Base-by-base conservation (phyloP, 495 filamentous ascomycete genomes). In the Xylaria longipes region DNA sequence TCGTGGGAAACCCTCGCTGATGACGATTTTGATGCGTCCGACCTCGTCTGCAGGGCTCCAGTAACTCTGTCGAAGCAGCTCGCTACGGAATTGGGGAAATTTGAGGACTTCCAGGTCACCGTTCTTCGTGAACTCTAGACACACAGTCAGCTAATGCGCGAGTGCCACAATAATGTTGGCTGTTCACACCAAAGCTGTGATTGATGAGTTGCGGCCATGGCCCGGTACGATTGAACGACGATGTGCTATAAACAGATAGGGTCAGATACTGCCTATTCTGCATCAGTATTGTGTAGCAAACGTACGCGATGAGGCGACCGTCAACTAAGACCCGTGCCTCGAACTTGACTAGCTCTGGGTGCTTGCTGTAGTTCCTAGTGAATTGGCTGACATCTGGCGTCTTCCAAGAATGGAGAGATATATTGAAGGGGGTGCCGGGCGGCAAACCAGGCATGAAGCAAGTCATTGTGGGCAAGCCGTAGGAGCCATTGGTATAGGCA, bases 391-490 rank as follows among this genome's bases (percentile, higher is more conserved):
- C 83, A 5, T 83, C 82, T 3, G 92, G 91, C 17, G 83, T 86
- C n/a, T 87, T 86, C 94, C 94, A 97, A 69, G 86, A 90, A 80
- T 97, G 94, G 61, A 97, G 83, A 2, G 94, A 97, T 41, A 97
- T 85, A 64, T 91, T 88, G 79, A 95, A 96, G 0, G 88, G 84
- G 27, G 82, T 85, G 27, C 89, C 85, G 8, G 82, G 78, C 2
- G 86, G 76, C 11, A 95, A 80, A 52, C 90, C 92, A 9, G 92
- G 90, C 62, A 96, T 84, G 78, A 94, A 97, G 70, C 89, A 91
- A 1, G 91, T 92, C 69, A 97, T 86, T 39, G 90, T 88, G 2
- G 94, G 93, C 43, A 94, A 78, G 60, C 80, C 82, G 27, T 74
- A 73, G 6, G 82, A 75, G 35, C 84, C 84, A 62, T 85, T 81